These are phyloP conservation scores for Aspergillus alliaceus DNA, from an alignment of 2,329 filamentous ascomycete genomes.

Conservation along the genomic window DNA sequence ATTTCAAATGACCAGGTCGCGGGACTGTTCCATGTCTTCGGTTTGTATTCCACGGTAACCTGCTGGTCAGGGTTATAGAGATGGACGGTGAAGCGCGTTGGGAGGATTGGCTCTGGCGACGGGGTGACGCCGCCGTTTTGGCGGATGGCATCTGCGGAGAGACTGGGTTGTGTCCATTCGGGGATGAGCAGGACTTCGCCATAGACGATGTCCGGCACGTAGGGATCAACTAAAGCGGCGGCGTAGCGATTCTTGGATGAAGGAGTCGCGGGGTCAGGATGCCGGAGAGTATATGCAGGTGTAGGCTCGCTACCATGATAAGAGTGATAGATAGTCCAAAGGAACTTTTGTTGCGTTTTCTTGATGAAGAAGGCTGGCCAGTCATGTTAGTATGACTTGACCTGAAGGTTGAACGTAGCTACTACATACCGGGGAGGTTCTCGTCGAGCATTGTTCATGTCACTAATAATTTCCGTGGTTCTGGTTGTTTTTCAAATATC, in stretches of 20 bases:
- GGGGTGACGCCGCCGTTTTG: slow-evolving; percentile 64
- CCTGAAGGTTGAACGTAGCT: background rate
- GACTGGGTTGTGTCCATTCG: slow-evolving; percentile 78
- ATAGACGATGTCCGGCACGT: slow-evolving; percentile 77
- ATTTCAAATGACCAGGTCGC: slow-evolving; percentile 91
- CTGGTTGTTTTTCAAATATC: background rate
- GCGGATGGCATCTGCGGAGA: slow-evolving; percentile 79
- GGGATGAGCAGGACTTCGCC: slow-evolving; percentile 83
- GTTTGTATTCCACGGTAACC: slow-evolving; percentile 65
- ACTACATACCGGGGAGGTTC: slow-evolving; percentile 70
- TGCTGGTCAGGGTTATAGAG: slow-evolving; percentile 93
- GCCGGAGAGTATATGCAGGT: slow-evolving; percentile 77
- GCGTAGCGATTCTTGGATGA: slow-evolving; percentile 81
- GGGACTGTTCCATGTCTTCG: slow-evolving; percentile 76
- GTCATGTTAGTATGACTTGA: background rate
- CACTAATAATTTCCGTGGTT: background rate
- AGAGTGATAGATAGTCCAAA: slow-evolving; percentile 46
- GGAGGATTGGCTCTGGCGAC: slow-evolving; percentile 70
- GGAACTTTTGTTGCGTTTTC: slow-evolving; percentile 45
- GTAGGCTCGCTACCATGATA: slow-evolving; percentile 78
- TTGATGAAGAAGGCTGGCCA: slow-evolving; percentile 60
- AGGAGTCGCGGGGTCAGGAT: slow-evolving; percentile 69
- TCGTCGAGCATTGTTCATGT: slow-evolving; percentile 75
- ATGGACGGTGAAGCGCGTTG: slow-evolving; percentile 77
- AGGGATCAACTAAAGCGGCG: slow-evolving; percentile 78